These are phyloP conservation scores for Capsicum baccatum DNA, from an alignment of 257 asterid species.

Conservation along the genomic window DNA sequence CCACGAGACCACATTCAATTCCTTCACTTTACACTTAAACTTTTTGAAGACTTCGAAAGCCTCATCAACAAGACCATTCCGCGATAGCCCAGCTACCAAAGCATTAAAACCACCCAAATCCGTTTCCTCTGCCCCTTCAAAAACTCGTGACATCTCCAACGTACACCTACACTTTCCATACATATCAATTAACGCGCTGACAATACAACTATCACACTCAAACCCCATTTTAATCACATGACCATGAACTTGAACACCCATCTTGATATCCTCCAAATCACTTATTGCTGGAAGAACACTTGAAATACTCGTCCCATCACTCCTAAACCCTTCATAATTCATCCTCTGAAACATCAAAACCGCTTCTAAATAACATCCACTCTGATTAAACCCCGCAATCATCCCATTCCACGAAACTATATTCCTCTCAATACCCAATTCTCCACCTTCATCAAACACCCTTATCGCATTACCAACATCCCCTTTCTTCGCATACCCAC, in stretches of 20 bases:
- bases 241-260: conserved; percentile 76
- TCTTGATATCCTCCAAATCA: conserved; percentile 51
- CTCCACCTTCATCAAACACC: conserved; percentile 50
- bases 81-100: conserved; percentile 70
- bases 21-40: conserved; percentile 49
- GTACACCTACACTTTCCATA: conserved; percentile 69
- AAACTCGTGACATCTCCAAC: conserved; percentile 58
- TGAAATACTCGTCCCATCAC: conserved; percentile 76
- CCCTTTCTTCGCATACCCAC: conserved; percentile 81
- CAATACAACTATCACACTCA: conserved; percentile 61
- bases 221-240: conserved; percentile 67
- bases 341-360: conserved; percentile 61
- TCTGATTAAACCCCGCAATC: conserved; percentile 93
- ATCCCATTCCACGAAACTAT: conserved; percentile 85
- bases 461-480: conserved; percentile 55
- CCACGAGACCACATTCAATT: conserved; percentile 90
- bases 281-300: conserved; percentile 88
- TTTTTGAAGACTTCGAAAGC: conserved; percentile 61
- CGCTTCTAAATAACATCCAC: conserved; percentile 67
- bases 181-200: conserved; percentile 82
- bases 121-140: conserved; percentile 55
- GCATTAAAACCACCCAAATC: conserved; percentile 82
- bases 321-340: conserved; percentile 57
- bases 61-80: conserved; percentile 75
- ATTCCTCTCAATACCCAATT: conserved; percentile 66